Evolutionary conservation across 2,329 filamentous ascomycete species (phyloP).

Genomic region (Phyllosticta paracitricarpa): DNA sequence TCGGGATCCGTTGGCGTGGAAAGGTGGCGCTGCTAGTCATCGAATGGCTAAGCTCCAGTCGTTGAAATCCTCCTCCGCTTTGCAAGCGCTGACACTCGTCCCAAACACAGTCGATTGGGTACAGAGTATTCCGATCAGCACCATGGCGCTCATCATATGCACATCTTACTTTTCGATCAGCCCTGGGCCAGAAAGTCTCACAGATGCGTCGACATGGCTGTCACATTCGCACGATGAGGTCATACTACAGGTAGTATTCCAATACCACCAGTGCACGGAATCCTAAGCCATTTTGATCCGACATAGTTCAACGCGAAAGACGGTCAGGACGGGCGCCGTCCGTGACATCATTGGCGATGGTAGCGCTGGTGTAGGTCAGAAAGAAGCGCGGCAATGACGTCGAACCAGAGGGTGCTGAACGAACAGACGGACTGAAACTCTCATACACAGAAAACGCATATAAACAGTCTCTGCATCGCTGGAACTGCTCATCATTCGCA

Average conservation of each 20-base stretch:
- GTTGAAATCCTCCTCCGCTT: not conserved
- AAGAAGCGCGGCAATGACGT: not conserved
- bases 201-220: not conserved
- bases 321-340: not conserved
- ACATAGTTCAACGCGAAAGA: not conserved
- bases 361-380: not conserved
- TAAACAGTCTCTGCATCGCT: not conserved
- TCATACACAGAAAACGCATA: not conserved
- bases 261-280: not conserved
- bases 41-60: not conserved
- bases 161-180: not conserved
- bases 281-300: not conserved
- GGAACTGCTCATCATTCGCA: not conserved
- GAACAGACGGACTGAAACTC: not conserved
- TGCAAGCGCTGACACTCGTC: not conserved
- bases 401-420: not conserved
- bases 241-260: not conserved
- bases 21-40: not conserved
- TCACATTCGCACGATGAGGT: not conserved
- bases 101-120: not conserved
- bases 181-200: not conserved
- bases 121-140: not conserved
- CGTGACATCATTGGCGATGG: not conserved
- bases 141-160: not conserved
- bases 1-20: not conserved